These are phyloP conservation scores for Senna tora DNA, from an alignment of 306 rosid genomes.

Conservation along the genomic window DNA sequence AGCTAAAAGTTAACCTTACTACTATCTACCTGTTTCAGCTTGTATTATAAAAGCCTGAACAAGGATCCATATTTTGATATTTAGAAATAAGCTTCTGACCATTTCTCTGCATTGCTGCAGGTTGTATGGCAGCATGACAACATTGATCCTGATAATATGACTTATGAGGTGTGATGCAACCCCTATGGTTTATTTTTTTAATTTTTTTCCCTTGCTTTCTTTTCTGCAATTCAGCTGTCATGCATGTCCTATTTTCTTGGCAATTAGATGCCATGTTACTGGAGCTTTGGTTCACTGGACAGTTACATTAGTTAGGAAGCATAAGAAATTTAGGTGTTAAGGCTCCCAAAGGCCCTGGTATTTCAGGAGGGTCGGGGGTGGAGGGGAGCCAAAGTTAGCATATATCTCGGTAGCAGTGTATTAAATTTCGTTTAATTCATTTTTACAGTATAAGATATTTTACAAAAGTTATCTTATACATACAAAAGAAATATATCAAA, in stretches of 20 bases:
- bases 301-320: neutral
- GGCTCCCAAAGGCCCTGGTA: neutral
- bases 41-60: conserved; percentile 17
- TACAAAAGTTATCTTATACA: neutral
- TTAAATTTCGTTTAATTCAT: neutral
- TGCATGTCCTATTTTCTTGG: conserved; percentile 21
- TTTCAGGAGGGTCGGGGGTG: neutral
- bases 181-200: no score
- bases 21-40: conserved; percentile 10
- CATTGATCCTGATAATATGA: conserved; percentile 88
- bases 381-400: neutral
- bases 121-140: conserved; percentile 86
- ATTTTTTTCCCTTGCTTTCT: neutral
- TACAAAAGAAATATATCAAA: neutral
- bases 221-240: neutral
- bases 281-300: neutral
- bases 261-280: conserved; percentile 6
- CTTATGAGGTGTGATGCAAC: conserved; percentile 74
- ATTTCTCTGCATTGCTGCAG: conserved; percentile 49
- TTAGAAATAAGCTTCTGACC: conserved; percentile 23
- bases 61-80: conserved; percentile 4
- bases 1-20: neutral
- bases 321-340: conserved; percentile 13
- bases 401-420: neutral
- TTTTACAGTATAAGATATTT: neutral